Base-by-base conservation (phyloP, 768 basidiomycete species). In the Tylopilus rubrobrunneus region DNA sequence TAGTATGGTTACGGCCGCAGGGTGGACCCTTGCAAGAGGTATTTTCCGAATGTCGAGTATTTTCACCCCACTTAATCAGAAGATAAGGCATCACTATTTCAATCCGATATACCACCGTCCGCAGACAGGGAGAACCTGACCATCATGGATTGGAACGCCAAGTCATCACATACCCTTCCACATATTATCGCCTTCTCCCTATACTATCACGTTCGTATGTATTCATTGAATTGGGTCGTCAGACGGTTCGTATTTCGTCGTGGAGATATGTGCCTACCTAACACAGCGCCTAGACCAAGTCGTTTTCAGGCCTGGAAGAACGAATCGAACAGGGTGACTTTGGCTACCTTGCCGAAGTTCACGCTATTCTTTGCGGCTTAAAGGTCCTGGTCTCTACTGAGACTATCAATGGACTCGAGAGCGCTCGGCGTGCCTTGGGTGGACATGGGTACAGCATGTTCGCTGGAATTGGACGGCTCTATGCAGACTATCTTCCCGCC, bases 391-490 rank as follows among this genome's bases (percentile, higher is more conserved):
- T 78, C 4, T 77, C 80, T 1, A 74, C 77, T 0, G 65, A 74
- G n/a, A 72, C 75, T 5, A 76, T 82, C 2, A 75, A 76, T 33
- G 85, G 85, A 57, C 61, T 87, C 12, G 87, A 89, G 66, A 77
- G 74, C 7, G 83, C 85, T 4, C 78, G 87, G 8, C 78, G 86
- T 15, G 78, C 85, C 0, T 80, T 89, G 78, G 89, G 88, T 48
- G 88, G 88, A 4, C 88, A 91, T 66, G 88, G 89, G 0, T 89
- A 80, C 67, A 86, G 86, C 58, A 78, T 75, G 0, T 86, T 84
- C 57, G 74, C 84, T 0, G 87, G 86, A 4, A 73, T 90, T 1
- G 87, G 87, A 5, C 68, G 76, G 36, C 48, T 85, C 1, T 87
- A 87, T 57, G 83, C 82, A 4, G 81, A 86, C 64, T 81, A 82